Conservation (phyloP, 2,329 filamentous ascomycete species). For the Neurospora sp. region DNA sequence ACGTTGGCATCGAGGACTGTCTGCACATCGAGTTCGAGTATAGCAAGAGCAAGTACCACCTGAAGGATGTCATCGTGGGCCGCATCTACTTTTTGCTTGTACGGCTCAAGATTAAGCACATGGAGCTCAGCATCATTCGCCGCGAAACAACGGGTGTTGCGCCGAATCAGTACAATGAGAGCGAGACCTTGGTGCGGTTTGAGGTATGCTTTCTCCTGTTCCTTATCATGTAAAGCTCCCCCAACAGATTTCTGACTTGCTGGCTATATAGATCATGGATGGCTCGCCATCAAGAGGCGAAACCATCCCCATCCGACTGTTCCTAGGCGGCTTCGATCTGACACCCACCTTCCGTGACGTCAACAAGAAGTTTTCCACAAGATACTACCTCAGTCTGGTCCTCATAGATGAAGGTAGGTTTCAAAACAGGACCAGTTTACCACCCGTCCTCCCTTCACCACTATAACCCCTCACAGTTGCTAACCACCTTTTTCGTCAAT, state of each 20-base stretch:
- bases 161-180: constrained; percentile 99
- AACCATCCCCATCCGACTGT: constrained; percentile 93
- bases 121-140: constrained; percentile 97
- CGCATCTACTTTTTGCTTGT: constrained; percentile 97
- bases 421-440: neutral
- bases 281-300: constrained; percentile 91
- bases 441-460: constrained; percentile 7
- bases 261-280: constrained; percentile 72
- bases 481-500: constrained; percentile 11
- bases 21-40: constrained; percentile 99
- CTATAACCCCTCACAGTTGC: neutral
- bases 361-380: constrained; percentile 98
- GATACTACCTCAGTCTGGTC: constrained; percentile 94
- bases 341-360: constrained; percentile 98
- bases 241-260: neutral
- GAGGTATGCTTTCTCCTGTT: constrained; percentile 46
- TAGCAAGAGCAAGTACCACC: constrained; percentile 97
- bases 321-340: constrained; percentile 93
- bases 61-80: constrained; percentile 98
- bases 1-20: constrained; percentile 98
- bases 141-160: constrained; percentile 93
- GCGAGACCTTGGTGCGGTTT: constrained; percentile 92
- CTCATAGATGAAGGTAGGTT: constrained; percentile 81
- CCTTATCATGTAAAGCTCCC: neutral
- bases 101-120: constrained; percentile 97